A percentile compares a stretch with the other conserved stretches of the same genome.
phyloP scores from a whole-genome alignment of 2,329 filamentous ascomycete species.

The Dothistroma septosporum region DNA sequence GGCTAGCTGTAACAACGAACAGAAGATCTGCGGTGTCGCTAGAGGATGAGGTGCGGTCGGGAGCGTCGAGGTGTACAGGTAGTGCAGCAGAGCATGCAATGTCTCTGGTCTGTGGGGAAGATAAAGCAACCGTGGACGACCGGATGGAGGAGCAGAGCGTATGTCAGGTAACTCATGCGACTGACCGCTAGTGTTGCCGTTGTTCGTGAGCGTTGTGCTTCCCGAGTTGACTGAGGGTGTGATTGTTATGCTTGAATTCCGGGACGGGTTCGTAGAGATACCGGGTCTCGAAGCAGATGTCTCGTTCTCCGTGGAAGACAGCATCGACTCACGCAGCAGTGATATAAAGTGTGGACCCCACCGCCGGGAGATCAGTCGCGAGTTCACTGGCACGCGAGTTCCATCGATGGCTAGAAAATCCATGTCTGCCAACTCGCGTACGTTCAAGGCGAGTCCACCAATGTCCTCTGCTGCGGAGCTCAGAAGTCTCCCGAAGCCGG shows the following conservation, averaged over 20 bases:
- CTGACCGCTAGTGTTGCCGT: conserved; percentile 39
- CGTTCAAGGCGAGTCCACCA: conserved; percentile 70
- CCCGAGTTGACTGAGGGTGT: conserved; percentile 60
- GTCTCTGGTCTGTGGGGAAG: conserved; percentile 89
- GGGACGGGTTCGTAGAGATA: conserved; percentile 49
- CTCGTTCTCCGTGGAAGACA: conserved; percentile 66
- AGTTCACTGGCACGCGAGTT: conserved; percentile 90
- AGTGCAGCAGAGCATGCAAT: conserved; percentile 84
- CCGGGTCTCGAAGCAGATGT: conserved; percentile 68
- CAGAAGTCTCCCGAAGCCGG: conserved; percentile 71
- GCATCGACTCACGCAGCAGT: conserved; percentile 73
- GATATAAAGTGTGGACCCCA: conserved; percentile 98
- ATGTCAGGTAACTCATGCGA: conserved; percentile 49
- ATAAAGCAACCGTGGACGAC: conserved; percentile 80
- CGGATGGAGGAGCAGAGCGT: conserved; percentile 51
- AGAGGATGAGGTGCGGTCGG: conserved; percentile 70
- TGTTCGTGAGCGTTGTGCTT: conserved; percentile 43
- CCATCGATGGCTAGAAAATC: conserved; percentile 89
- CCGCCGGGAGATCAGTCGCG: conserved; percentile 75
- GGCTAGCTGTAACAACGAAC: conserved; percentile 87
- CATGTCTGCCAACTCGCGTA: conserved; percentile 93
- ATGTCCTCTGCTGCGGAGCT: conserved; percentile 78
- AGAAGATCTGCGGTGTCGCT: conserved; percentile 91
- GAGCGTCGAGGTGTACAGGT: conserved; percentile 86
- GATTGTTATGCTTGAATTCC: conserved; percentile 81